phyloP scores from a whole-genome alignment of 768 basidiomycete genomes.

The Trametes punicea region DNA sequence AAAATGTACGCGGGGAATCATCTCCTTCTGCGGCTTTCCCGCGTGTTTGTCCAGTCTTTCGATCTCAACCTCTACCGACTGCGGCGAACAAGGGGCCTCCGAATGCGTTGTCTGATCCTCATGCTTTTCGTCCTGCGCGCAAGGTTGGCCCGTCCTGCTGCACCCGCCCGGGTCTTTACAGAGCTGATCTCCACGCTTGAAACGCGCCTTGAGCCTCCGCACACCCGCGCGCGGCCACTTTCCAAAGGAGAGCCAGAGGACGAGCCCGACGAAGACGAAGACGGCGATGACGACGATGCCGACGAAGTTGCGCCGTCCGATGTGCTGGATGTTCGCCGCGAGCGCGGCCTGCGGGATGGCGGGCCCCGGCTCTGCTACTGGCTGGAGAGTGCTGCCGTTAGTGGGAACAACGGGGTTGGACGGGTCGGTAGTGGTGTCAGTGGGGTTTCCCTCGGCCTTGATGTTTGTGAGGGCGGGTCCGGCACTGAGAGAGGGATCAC shows the following conservation, averaged over 20 bases:
- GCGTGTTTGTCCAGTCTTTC: constrained; percentile 8
- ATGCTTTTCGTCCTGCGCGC: constrained; percentile 1
- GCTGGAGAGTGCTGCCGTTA: not conserved
- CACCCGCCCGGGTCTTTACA: not conserved
- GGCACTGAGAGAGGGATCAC: constrained; percentile 18
- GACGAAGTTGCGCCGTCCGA: constrained; percentile 25
- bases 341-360: constrained; percentile 12
- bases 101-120: not conserved
- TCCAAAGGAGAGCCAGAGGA: constrained; percentile 28
- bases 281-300: constrained; percentile 27
- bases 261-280: constrained; percentile 25
- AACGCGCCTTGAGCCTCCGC: constrained; percentile 10
- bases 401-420: not conserved
- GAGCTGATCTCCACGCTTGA: not conserved
- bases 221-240: constrained; percentile 20
- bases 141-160: not conserved
- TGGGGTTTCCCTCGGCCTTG: not conserved
- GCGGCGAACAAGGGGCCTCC: not conserved
- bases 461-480: constrained; percentile 19
- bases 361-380: not conserved
- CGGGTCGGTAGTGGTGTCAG: constrained; percentile 1
- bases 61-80: constrained; percentile 1
- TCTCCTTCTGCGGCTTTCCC: not conserved
- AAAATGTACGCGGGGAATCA: constrained; percentile 8
- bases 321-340: not conserved